Conservation (phyloP, 2,329 filamentous ascomycete genomes). For the Exophiala mesophila region DNA sequence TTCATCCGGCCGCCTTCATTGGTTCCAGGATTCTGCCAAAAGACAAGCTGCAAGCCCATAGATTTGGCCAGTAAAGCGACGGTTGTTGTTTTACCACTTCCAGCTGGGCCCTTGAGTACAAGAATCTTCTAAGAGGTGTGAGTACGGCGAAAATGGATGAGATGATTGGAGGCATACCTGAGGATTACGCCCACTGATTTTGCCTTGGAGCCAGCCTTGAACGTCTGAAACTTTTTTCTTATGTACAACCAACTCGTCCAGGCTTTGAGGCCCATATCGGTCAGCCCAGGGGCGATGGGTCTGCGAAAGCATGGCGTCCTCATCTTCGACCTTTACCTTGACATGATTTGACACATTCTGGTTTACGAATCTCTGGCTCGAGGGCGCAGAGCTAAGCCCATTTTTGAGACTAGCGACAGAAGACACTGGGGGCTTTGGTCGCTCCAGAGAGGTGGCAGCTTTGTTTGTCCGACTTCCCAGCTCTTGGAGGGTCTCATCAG, state of each 20-base stretch:
- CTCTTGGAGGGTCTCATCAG: constrained; percentile 37
- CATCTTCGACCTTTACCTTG: not conserved
- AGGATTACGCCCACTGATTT: constrained; percentile 54
- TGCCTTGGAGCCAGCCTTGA: constrained; percentile 71
- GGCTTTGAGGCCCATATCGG: constrained; percentile 66
- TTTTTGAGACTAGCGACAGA: not conserved
- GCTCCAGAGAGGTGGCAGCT: constrained; percentile 6
- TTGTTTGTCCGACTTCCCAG: constrained; percentile 15
- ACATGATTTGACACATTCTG: constrained; percentile 4
- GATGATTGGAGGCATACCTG: constrained; percentile 30
- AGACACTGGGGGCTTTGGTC: constrained; percentile 9
- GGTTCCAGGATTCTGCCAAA: constrained; percentile 82
- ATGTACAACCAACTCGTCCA: constrained; percentile 87
- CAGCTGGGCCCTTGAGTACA: constrained; percentile 83
- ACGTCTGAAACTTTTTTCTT: constrained; percentile 92
- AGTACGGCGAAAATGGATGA: constrained; percentile 4
- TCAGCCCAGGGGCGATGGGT: constrained; percentile 75
- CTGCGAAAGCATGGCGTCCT: not conserved
- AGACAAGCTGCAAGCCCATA: constrained; percentile 71
- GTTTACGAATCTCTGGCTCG: constrained; percentile 25
- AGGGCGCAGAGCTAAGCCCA: constrained; percentile 16
- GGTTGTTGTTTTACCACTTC: constrained; percentile 89
- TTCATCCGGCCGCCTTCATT: constrained; percentile 55
- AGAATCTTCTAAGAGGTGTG: constrained; percentile 60
- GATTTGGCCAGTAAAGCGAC: constrained; percentile 70